Conservation (phyloP, 1,139 yeast species). For the Hyphopichia burtonii region DNA sequence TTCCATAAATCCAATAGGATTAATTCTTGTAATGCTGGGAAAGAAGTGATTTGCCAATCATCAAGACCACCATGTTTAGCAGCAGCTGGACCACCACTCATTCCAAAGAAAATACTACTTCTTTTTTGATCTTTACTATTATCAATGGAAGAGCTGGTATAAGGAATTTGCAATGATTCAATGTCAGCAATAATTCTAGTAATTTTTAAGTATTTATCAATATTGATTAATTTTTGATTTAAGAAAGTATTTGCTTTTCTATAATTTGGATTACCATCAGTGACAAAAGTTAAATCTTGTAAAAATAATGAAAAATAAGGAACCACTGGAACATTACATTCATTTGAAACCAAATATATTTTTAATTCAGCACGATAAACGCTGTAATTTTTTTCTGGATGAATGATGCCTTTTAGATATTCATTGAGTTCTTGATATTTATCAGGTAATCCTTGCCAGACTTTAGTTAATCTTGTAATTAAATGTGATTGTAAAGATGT, state of each 20-base stretch:
- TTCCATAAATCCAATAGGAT: slow-evolving; percentile 70
- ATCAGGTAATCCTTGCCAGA: slow-evolving; percentile 68
- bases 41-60: slow-evolving; percentile 37
- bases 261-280: slow-evolving; percentile 80
- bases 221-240: slow-evolving; percentile 65
- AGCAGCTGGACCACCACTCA: slow-evolving; percentile 2
- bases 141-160: slow-evolving; percentile 20
- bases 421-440: slow-evolving; percentile 68
- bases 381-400: slow-evolving; percentile 80
- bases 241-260: slow-evolving; percentile 61
- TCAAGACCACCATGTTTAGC: slow-evolving; percentile 14
- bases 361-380: slow-evolving; percentile 71
- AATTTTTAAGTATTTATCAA: slow-evolving; percentile 77
- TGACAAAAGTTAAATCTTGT: slow-evolving; percentile 83
- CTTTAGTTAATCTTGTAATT: slow-evolving; percentile 60
- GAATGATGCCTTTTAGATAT: slow-evolving; percentile 67
- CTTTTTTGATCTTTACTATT: slow-evolving; percentile 12
- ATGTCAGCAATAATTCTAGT: slow-evolving; percentile 75
- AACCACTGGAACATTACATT: slow-evolving; percentile 66
- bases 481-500: slow-evolving; percentile 83
- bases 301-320: slow-evolving; percentile 84
- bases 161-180: slow-evolving; percentile 73
- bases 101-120: slow-evolving; percentile 20
- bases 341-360: slow-evolving; percentile 51
- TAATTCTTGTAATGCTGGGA: slow-evolving; percentile 59